Percentiles rank a stretch among this genome's conserved stretches.
Evolutionary conservation across 768 basidiomycete species (phyloP).

Genomic region (Mycena belliarum): DNA sequence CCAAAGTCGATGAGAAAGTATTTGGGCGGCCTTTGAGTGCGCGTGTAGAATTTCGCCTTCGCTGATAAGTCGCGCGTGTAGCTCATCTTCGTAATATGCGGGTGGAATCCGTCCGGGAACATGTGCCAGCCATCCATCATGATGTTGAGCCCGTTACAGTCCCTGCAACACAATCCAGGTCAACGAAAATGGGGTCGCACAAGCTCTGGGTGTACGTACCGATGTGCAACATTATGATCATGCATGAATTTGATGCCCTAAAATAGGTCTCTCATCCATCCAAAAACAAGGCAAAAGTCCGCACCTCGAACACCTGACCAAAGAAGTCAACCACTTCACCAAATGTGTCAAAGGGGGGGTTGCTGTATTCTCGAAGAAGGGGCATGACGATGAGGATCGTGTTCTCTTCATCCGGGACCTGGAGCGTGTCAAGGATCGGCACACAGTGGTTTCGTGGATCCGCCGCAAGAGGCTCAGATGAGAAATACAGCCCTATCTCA

Average conservation of each 20-base stretch:
- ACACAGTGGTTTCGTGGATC: slow-evolving; percentile 38
- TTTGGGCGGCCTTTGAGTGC: slow-evolving; percentile 17
- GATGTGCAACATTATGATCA: slow-evolving; percentile 31
- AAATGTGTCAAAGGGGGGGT: slow-evolving; percentile 36
- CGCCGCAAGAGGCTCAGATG: slow-evolving; percentile 1
- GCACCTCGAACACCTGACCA: slow-evolving; percentile 33
- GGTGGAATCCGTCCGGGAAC: neutral
- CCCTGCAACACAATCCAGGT: neutral
- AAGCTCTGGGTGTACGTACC: neutral
- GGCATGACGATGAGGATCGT: slow-evolving; percentile 32
- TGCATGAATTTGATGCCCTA: neutral
- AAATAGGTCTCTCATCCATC: neutral
- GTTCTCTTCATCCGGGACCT: slow-evolving; percentile 24
- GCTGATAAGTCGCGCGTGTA: neutral
- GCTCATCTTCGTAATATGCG: neutral
- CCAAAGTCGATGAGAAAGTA: slow-evolving; percentile 26
- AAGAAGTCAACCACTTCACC: slow-evolving; percentile 37
- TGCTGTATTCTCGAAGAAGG: slow-evolving; percentile 23
- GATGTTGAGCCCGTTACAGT: neutral
- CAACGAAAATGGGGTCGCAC: too few relatives aligned
- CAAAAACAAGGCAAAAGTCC: neutral
- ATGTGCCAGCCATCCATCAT: neutral
- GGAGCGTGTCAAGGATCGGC: slow-evolving; percentile 27
- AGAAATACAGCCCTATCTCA: slow-evolving; percentile 28
- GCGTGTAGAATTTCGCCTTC: neutral